Percentiles rank a stretch among this genome's conserved stretches.
phyloP scores from a whole-genome alignment of 2,329 filamentous ascomycete genomes.

The Colletotrichum horii region DNA sequence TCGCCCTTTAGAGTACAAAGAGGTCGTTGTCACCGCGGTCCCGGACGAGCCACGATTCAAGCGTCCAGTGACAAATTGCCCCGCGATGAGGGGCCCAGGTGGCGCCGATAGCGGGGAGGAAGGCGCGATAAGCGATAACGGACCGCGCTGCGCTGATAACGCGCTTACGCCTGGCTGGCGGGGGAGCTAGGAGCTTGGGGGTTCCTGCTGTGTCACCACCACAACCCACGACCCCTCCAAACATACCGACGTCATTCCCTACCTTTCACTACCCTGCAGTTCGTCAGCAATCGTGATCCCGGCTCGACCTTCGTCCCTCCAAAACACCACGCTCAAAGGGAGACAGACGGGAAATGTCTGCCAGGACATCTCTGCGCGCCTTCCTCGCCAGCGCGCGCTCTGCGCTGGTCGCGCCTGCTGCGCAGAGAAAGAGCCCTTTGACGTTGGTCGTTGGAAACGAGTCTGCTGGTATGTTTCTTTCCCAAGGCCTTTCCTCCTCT shows the following conservation, averaged over 20 bases:
- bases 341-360: conserved; percentile 27
- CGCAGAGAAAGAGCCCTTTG: conserved; percentile 52
- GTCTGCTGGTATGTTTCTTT: conserved; percentile 58
- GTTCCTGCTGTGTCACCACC: not conserved
- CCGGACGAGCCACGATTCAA: not conserved
- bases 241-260: conserved; percentile 10
- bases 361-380: conserved; percentile 45
- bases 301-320: not conserved
- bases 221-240: not conserved
- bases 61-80: not conserved
- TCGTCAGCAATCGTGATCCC: not conserved
- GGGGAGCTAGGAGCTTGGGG: not conserved
- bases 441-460: conserved; percentile 72
- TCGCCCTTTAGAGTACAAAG: not conserved
- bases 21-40: not conserved
- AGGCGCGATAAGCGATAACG: conserved; percentile 4
- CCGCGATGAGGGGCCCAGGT: not conserved
- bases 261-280: not conserved
- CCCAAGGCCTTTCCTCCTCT: not conserved
- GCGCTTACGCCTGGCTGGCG: not conserved
- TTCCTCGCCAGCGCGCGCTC: conserved; percentile 58
- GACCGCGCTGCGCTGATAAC: not conserved
- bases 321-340: not conserved
- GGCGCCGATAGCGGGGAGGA: not conserved
- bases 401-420: conserved; percentile 48